Base-by-base conservation (phyloP, 1,139 yeast species). In the Lodderomyces elongisporus region DNA sequence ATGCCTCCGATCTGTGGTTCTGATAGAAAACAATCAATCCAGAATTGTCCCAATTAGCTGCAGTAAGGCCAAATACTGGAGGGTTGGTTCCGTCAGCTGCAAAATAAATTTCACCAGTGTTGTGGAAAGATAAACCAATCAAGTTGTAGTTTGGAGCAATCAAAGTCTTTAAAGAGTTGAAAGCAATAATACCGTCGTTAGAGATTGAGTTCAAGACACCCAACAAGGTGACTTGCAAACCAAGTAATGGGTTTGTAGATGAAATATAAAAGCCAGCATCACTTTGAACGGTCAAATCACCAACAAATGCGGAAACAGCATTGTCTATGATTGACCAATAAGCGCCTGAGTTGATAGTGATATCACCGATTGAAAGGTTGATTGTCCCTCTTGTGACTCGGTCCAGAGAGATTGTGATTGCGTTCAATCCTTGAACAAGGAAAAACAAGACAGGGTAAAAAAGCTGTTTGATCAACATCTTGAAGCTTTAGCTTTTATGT, bases 251-350 rank as follows among this genome's bases (percentile, higher is more conserved):
- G 12, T 24, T 22, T 4, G 17, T 18, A 14, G 30, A 20, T 13
- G 35, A 33, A 7, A 38, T 38, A 33, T 49, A 59, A 29, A 58
- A 52, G 1, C 48, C 52, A 33, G 61, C 62, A 13, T 51, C 42
- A 22, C 47, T 48, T 9, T 33, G 25, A 15, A 41, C 41, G 14
- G 39, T 27, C 20, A 60, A 45, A 17, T 36, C 32, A 12, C 64
- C 62, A 21, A 46, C 45, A 28, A 54, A 44, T 4, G 49, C 37
- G 13, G 54, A 41, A 31, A 46, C 35, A 16, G 55, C 54, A 37
- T 59, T 59, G 41, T 60, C 48, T 33, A 60, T 43, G 23, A 61
- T 54, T 17, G 67, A 60, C 58, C 59, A 61, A 40, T 50, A 58
- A 13, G 49, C 62, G 31, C 57, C 60, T 8, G 49, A 46, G n/a